Percentiles rank a stretch among this genome's conserved stretches.
These are phyloP conservation scores for Cinchona pubescens DNA, from an alignment of 257 asterid genomes.

Conservation along the genomic window DNA sequence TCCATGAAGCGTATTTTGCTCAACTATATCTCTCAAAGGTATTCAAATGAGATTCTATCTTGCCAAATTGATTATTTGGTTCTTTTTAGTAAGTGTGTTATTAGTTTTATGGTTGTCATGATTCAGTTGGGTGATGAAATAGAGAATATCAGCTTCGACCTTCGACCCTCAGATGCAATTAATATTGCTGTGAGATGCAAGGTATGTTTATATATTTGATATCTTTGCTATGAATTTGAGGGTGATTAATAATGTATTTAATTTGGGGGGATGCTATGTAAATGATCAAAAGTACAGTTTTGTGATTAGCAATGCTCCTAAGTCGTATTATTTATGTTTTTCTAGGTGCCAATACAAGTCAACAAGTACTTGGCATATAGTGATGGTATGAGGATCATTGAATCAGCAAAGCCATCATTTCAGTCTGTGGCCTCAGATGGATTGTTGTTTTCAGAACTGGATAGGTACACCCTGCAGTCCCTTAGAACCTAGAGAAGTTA, in stretches of 20 bases:
- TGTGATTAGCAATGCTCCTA: no score
- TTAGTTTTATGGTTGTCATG: conserved; percentile 21
- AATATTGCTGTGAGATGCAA: conserved; percentile 97
- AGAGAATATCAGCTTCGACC: conserved; percentile 71
- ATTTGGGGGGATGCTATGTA: background rate
- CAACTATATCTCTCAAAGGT: conserved; percentile 82
- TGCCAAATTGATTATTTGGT: background rate
- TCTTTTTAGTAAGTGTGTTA: background rate
- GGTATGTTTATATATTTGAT: conserved; percentile 36
- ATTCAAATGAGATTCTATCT: background rate
- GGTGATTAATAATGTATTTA: background rate
- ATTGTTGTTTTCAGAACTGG: conserved; percentile 35
- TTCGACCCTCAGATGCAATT: conserved; percentile 97
- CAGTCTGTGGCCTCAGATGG: conserved; percentile 31
- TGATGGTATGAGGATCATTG: conserved; percentile 53
- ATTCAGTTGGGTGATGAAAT: conserved; percentile 68
- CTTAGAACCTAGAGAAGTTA: background rate
- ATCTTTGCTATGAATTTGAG: background rate
- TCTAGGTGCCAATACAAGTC: conserved; percentile 59
- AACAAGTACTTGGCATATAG: conserved; percentile 50
- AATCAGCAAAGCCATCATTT: conserved; percentile 37
- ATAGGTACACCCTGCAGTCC: conserved; percentile 28
- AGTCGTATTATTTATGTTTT: background rate
- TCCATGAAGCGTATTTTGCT: conserved; percentile 92
- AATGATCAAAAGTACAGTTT: no score